phyloP scores from a whole-genome alignment of 2,329 filamentous ascomycete species.

The Trichoderma sp. region DNA sequence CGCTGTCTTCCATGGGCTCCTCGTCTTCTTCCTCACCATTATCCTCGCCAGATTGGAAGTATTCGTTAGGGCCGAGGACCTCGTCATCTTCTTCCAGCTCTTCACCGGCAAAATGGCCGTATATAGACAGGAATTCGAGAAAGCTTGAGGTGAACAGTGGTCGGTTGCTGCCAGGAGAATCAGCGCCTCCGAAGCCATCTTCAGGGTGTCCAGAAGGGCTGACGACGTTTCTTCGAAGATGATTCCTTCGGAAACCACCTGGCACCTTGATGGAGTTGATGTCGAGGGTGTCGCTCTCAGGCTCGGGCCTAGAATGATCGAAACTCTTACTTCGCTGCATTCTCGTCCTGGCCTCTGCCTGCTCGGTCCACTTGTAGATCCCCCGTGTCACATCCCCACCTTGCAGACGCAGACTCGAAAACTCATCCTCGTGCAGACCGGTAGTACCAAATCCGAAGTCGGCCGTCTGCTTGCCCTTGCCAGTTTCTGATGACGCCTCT shows the following conservation, averaged over 20 bases:
- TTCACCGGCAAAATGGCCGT: slow-evolving; percentile 96
- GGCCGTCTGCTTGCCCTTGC: slow-evolving; percentile 56
- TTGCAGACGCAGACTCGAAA: slow-evolving; percentile 88
- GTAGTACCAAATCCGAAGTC: slow-evolving; percentile 32
- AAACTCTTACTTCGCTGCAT: slow-evolving; percentile 86
- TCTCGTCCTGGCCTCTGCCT: slow-evolving; percentile 69
- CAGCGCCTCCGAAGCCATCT: slow-evolving; percentile 34
- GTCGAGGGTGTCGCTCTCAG: slow-evolving; percentile 76
- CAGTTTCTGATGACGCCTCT: slow-evolving; percentile 46
- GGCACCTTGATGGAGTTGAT: slow-evolving; percentile 91
- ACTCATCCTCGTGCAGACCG: slow-evolving; percentile 69
- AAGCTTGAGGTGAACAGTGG: slow-evolving; percentile 87
- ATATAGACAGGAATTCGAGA: slow-evolving; percentile 90
- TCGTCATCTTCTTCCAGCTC: slow-evolving; percentile 96
- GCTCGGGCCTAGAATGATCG: slow-evolving; percentile 70
- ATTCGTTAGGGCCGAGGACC: slow-evolving; percentile 80
- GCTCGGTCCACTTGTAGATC: slow-evolving; percentile 95
- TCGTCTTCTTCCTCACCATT: slow-evolving; percentile 64
- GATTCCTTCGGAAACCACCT: slow-evolving; percentile 90
- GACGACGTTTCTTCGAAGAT: slow-evolving; percentile 71
- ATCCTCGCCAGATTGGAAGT: slow-evolving; percentile 78
- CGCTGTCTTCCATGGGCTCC: slow-evolving; percentile 84
- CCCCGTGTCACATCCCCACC: slow-evolving; percentile 92
- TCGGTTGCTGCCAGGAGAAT: slow-evolving; percentile 34
- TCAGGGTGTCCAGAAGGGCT: slow-evolving; percentile 49